Base-by-base conservation (phyloP, 352 stramenopile genomes). In the Lagenidium giganteum region DNA sequence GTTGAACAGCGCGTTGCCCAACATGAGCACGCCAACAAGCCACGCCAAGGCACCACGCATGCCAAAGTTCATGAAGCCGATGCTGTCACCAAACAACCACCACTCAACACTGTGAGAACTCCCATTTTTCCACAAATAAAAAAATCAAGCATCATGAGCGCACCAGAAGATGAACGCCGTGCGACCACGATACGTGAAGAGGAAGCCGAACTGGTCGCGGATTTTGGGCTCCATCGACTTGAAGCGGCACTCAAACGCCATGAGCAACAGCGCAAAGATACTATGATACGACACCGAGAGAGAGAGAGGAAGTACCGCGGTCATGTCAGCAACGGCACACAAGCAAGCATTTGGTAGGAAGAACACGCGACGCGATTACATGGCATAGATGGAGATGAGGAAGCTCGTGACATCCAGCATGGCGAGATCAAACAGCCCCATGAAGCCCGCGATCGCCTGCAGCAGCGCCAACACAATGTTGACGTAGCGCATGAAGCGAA, bases 11-110 rank as follows among this genome's bases (percentile, higher is more conserved):
- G 76, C 79, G 37, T 91, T 91, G 40, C 44, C 30, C 58, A 76
- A 90, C 82, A 92, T 91, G 54, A 88, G 62, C 16, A 85, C 32
- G 27, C 79, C 82, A 24, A 90, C 79, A 22, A 89, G 63, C 53
- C 67, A 78, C 25, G 70, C 53, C 52, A 93, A 70, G 24, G 71
- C 66, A 41, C 76, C 65, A 40, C 82, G 70, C 65, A 93, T 93
- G 49, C 81, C 82, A 51, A 93, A 93, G 40, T 91, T 74, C 82
- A 93, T 92, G 32, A 91, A 93, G 38, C 82, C 82, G 31, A 93
- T 77, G 18, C 71, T 84, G 35, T 18, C 1, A 1, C 11, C 4
- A 11, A 7, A 12, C n/a, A 23, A 5, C 17, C 8, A 42, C 7
- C 35, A 4, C 13, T 4, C 4, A 57, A 13, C 1, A 25, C 14